Conservation (phyloP, 441 rosid genomes). For the Eruca vesicaria region DNA sequence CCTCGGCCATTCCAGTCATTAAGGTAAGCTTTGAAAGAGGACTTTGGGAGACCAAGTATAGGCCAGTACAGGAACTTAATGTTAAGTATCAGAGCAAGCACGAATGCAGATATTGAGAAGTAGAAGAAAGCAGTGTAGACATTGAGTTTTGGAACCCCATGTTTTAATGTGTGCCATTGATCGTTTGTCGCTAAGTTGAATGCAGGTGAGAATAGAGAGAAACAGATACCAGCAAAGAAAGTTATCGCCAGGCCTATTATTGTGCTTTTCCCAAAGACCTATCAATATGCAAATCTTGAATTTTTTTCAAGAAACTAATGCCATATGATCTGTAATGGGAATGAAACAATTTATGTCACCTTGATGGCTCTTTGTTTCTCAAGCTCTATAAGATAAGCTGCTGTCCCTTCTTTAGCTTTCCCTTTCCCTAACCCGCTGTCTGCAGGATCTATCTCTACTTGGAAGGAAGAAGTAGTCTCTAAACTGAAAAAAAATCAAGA, state of each 20-base stretch:
- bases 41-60: slow-evolving; percentile 53
- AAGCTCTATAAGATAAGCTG: slow-evolving; percentile 64
- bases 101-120: slow-evolving; percentile 76
- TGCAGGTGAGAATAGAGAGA: slow-evolving; percentile 93
- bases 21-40: slow-evolving; percentile 66
- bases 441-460: slow-evolving; percentile 1
- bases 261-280: slow-evolving; percentile 83
- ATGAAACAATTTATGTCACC: slow-evolving; percentile 33
- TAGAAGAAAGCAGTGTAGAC: slow-evolving; percentile 89
- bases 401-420: slow-evolving; percentile 69
- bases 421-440: slow-evolving; percentile 1
- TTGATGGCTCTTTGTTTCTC: slow-evolving; percentile 81
- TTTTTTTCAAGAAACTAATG: not conserved
- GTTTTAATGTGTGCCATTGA: slow-evolving; percentile 71
- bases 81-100: slow-evolving; percentile 62
- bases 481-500: slow-evolving; percentile 23
- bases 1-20: slow-evolving; percentile 83
- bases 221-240: slow-evolving; percentile 80
- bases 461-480: slow-evolving; percentile 20
- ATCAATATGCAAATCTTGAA: slow-evolving; percentile 16
- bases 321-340: not conserved
- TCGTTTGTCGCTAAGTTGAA: slow-evolving; percentile 93
- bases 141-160: slow-evolving; percentile 70
- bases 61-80: slow-evolving; percentile 66
- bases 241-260: slow-evolving; percentile 64